phyloP scores from a whole-genome alignment of 2,329 filamentous ascomycete genomes.

The Stachybotrys chlorohalonatus region DNA sequence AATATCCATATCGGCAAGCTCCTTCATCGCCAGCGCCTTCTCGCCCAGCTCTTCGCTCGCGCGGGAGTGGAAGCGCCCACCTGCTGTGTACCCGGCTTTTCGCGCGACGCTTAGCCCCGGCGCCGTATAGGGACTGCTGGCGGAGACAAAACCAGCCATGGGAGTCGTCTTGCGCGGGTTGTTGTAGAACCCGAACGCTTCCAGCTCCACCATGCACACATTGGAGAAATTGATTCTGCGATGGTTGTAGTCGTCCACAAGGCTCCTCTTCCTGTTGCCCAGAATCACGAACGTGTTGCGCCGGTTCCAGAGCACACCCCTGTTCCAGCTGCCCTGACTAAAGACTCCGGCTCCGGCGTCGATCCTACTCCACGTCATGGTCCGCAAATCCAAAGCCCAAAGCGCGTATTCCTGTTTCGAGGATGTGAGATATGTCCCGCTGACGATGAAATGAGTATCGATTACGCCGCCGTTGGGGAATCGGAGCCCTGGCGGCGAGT shows the following conservation, averaged over 20 bases:
- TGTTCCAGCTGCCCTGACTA: constrained; percentile 95
- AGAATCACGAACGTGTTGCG: constrained; percentile 94
- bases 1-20: constrained; percentile 94
- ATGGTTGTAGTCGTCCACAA: constrained; percentile 98
- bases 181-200: constrained; percentile 95
- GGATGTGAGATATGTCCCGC: constrained; percentile 92
- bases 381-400: constrained; percentile 86
- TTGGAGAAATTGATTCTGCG: constrained; percentile 96
- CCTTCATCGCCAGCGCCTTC: constrained; percentile 67
- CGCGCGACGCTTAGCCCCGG: constrained; percentile 47
- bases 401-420: constrained; percentile 97
- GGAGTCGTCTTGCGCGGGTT: constrained; percentile 76
- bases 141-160: constrained; percentile 75
- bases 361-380: constrained; percentile 87
- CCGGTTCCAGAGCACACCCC: constrained; percentile 85
- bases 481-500: constrained; percentile 82
- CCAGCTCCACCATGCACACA: constrained; percentile 91
- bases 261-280: constrained; percentile 82
- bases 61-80: constrained; percentile 65
- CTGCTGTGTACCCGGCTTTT: constrained; percentile 57
- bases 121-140: constrained; percentile 60
- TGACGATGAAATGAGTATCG: constrained; percentile 93
- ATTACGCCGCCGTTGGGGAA: constrained; percentile 96
- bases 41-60: constrained; percentile 82
- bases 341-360: constrained; percentile 93